phyloP scores from a whole-genome alignment of 2,329 filamentous ascomycete species.

The Cryphonectria nitschkei region DNA sequence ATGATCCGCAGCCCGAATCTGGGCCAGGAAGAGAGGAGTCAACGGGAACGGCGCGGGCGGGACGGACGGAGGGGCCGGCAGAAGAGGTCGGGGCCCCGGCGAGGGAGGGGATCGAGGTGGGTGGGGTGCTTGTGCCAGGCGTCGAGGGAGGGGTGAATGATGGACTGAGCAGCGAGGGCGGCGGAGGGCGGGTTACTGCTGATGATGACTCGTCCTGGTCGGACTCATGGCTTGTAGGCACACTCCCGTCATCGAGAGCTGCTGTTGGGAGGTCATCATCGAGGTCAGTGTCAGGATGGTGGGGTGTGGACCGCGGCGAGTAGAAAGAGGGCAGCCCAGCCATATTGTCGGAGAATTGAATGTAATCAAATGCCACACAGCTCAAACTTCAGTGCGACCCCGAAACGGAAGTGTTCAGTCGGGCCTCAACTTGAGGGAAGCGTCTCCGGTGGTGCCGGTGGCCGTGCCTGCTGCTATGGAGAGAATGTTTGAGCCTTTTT shows the following conservation, averaged over 20 bases:
- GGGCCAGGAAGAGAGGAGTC: constrained; percentile 56
- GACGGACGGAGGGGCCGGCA: constrained; percentile 31
- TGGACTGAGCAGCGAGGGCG: constrained; percentile 79
- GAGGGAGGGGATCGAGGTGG: constrained; percentile 36
- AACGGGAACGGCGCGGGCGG: constrained; percentile 59
- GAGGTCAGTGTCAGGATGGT: constrained; percentile 32
- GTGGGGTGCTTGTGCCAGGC: constrained; percentile 61
- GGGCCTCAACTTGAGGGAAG: not conserved
- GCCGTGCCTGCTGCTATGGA: not conserved
- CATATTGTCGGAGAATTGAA: not conserved
- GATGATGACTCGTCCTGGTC: constrained; percentile 28
- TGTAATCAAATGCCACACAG: not conserved
- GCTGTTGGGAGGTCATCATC: constrained; percentile 31
- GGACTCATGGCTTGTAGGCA: constrained; percentile 17
- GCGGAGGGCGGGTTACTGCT: constrained; percentile 37
- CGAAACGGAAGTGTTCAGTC: not conserved
- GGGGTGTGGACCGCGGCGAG: constrained; percentile 35
- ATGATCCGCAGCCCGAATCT: constrained; percentile 56
- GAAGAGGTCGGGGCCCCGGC: constrained; percentile 26
- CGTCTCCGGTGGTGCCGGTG: not conserved
- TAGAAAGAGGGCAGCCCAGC: constrained; percentile 38
- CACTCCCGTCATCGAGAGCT: constrained; percentile 23
- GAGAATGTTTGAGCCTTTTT: not conserved
- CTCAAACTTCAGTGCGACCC: not conserved
- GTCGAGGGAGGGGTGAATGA: constrained; percentile 77